Percentiles rank a stretch among this genome's conserved stretches.
phyloP scores from a whole-genome alignment of 148 eudicot species.

The Hydrangea macrophylla region DNA sequence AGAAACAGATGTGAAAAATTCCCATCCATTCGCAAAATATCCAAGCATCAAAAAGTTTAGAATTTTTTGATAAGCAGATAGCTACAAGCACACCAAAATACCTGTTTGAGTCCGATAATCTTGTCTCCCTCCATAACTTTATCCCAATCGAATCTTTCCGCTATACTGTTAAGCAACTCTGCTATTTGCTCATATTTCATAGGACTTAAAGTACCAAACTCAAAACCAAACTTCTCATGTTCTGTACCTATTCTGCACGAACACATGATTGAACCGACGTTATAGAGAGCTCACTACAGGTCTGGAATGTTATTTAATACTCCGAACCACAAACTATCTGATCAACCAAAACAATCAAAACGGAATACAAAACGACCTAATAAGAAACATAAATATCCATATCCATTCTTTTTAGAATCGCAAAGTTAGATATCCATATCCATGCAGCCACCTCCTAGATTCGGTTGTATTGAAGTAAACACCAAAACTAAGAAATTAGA shows the following conservation, averaged over 20 bases:
- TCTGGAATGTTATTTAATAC: neutral
- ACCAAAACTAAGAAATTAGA: neutral
- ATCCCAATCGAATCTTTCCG: slow-evolving; percentile 99
- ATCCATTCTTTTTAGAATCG: neutral
- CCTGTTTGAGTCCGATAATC: slow-evolving; percentile 97
- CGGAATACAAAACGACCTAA: neutral
- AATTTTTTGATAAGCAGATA: neutral
- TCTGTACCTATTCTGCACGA: slow-evolving; percentile 93
- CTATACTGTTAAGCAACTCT: slow-evolving; percentile 79
- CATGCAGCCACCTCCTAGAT: slow-evolving; percentile 4
- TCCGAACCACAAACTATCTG: neutral
- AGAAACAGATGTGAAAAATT: neutral
- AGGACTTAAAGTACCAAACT: slow-evolving; percentile 68
- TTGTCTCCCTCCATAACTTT: slow-evolving; percentile 94
- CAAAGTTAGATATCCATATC: neutral
- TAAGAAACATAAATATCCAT: neutral
- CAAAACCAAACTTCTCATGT: slow-evolving; percentile 99
- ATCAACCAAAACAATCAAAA: neutral
- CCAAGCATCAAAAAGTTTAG: neutral
- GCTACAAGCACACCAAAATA: too few species aligned
- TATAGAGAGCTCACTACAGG: slow-evolving; percentile 4
- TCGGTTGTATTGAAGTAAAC: neutral
- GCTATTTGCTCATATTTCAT: slow-evolving; percentile 91
- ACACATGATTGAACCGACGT: neutral
- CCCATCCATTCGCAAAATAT: slow-evolving; percentile 1